These are phyloP conservation scores for Barnettozyma siamensis DNA, from an alignment of 805 yeast genomes.

Conservation along the genomic window DNA sequence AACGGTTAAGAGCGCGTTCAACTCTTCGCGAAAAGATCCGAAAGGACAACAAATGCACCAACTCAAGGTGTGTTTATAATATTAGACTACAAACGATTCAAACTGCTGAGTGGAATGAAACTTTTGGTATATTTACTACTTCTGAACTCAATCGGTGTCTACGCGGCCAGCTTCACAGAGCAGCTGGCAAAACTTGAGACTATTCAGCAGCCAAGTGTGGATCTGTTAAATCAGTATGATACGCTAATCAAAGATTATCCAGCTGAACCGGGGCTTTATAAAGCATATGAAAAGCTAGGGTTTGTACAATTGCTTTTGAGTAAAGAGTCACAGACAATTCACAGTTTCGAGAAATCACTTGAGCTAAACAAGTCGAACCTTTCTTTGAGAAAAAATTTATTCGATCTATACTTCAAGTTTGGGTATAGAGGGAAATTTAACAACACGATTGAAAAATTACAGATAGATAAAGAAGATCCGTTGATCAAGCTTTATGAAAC, in stretches of 20 bases:
- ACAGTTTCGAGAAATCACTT: slow-evolving; percentile 45
- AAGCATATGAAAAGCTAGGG: slow-evolving; percentile 54
- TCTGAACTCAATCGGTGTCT: slow-evolving; percentile 1
- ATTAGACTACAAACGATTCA: too few relatives aligned
- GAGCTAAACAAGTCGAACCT: slow-evolving; percentile 33
- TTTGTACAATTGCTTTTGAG: slow-evolving; percentile 53
- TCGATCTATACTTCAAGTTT: slow-evolving; percentile 44
- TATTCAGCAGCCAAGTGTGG: slow-evolving; percentile 20
- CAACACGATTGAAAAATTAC: background rate
- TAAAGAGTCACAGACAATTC: slow-evolving; percentile 46
- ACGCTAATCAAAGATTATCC: slow-evolving; percentile 10
- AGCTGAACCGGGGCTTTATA: slow-evolving; percentile 28
- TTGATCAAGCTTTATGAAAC: slow-evolving; percentile 13
- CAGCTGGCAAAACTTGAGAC: slow-evolving; percentile 16
- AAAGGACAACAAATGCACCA: too few relatives aligned
- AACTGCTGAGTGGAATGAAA: background rate
- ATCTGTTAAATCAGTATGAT: slow-evolving; percentile 18
- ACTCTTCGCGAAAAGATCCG: too few relatives aligned
- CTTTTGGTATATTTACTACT: background rate
- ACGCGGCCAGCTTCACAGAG: background rate
- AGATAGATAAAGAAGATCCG: slow-evolving; percentile 9
- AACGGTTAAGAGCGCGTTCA: too few relatives aligned
- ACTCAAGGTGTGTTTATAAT: too few relatives aligned
- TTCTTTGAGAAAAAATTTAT: slow-evolving; percentile 45
- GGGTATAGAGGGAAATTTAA: slow-evolving; percentile 42